Evolutionary conservation across 768 basidiomycete genomes (phyloP).

Genomic region (Psilocybe sp.): DNA sequence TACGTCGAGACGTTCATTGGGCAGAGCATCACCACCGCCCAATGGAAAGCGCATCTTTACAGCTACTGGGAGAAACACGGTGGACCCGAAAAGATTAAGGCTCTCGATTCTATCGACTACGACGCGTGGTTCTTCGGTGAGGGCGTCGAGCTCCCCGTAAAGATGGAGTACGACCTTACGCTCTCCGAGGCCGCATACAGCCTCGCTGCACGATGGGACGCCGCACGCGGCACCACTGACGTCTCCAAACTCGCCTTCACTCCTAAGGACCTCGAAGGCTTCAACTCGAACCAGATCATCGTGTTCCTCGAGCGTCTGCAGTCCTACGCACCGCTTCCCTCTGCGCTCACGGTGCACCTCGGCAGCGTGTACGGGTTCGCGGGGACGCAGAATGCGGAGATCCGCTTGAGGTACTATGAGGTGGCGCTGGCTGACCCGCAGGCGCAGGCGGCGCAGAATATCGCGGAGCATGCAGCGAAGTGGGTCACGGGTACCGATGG

Average conservation of each 20-base stretch:
- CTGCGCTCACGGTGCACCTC: slow-evolving; percentile 55
- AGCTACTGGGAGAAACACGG: slow-evolving; percentile 61
- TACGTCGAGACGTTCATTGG: slow-evolving; percentile 83
- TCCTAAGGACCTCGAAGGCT: slow-evolving; percentile 53
- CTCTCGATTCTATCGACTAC: slow-evolving; percentile 74
- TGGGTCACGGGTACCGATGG: slow-evolving; percentile 72
- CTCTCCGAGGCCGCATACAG: slow-evolving; percentile 68
- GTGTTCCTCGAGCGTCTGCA: slow-evolving; percentile 84
- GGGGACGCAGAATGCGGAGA: slow-evolving; percentile 68
- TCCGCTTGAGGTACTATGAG: slow-evolving; percentile 76
- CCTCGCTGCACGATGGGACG: slow-evolving; percentile 75
- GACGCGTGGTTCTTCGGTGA: slow-evolving; percentile 85
- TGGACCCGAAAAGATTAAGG: slow-evolving; percentile 57
- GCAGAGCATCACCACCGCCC: slow-evolving; percentile 75
- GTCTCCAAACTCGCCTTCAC: slow-evolving; percentile 52
- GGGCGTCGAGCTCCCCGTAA: slow-evolving; percentile 67
- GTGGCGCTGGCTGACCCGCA: slow-evolving; percentile 55
- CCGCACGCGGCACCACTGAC: slow-evolving; percentile 47
- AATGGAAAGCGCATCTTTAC: slow-evolving; percentile 84
- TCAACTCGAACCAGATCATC: slow-evolving; percentile 79
- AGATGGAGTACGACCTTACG: slow-evolving; percentile 71
- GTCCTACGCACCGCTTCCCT: slow-evolving; percentile 58
- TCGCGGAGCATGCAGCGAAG: slow-evolving; percentile 50
- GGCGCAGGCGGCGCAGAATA: slow-evolving; percentile 45
- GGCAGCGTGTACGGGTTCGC: slow-evolving; percentile 48